Evolutionary conservation across 2,329 filamentous ascomycete genomes (phyloP), one percentile per base, ranked within the genome.

Genomic region (Fusarium sp.): DNA sequence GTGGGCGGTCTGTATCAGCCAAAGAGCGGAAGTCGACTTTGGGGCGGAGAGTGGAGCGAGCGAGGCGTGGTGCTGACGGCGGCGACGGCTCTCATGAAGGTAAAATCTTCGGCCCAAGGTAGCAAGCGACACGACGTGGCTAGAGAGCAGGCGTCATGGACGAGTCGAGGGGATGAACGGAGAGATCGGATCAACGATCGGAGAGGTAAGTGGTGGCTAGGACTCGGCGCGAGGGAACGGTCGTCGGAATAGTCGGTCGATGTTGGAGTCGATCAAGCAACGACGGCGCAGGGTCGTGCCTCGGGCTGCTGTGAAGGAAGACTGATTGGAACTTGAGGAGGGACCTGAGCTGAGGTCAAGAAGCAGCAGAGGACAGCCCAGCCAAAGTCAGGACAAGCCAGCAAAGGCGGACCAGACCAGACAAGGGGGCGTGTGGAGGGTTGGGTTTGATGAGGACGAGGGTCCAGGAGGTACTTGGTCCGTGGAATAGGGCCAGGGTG

Each of bases 381-480:
- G 72, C 27, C 52, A 62, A 61, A 68, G 61, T 63, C 70, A 64
- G 69, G 66, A 45, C 54, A 67, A 69, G 64, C 69, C 66, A 76
- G 57, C 64, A 64, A 66, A 64, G 69, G 54, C 60, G 66, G 61
- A 63, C 43, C 54, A 63, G 65, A 65, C 73, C 65, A 68, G 75
- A 54, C 69, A 68, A 75, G 75, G 75, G 74, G 75, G 75, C 66
- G 68, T 69, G 74, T 77, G 73, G 76, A 78, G 67, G 75, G 74
- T 76, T 78, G 67, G 75, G 74, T 77, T 78, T 78, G 74, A 77
- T 75, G 74, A 78, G 70, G 76, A 69, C 74, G 76, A 77, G 74
- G 74, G 66, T 66, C 73, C 63, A 65, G 71, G 71, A 71, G 30
- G 30, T 64, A 62, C 69, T 67, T 66, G 61, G 63, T 60, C 63